Base-by-base conservation (phyloP, 1,284 basidiomycete genomes). In the Xerocomus amazonicus region DNA sequence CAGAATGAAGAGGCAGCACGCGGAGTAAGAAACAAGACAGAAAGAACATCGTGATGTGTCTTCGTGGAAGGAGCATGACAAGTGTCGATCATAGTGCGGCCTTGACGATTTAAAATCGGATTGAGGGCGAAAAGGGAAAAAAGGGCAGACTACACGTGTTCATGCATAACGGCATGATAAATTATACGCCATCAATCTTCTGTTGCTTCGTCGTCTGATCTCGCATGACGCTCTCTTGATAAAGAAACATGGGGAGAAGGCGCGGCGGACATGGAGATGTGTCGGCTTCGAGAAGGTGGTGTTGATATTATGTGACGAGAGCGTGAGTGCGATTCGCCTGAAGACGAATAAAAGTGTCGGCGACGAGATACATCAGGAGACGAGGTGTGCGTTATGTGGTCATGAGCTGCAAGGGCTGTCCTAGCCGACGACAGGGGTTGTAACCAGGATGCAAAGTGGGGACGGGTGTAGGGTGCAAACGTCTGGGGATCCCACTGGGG, bases 401-500 rank as follows among this genome's bases (percentile, higher is more conserved):
- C 56, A 40, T 53, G 50, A 16, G 45, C 36, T 17, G 46, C 38
- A 45, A 37, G 29, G 42, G 45, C 49, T 10, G 58, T 37, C 40
- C 63, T 49, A 3, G 47, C 55, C 43, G 55, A 51, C 16, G 34
- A 27, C 29, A 34, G 34, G 63, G 32, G 48, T 44, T 64, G 68
- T 5, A 73, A 70, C 73, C 76, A 76, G 4, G 70, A 61, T 12
- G 68, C 50, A 48, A 66, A 66, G 9, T 63, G 63, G 19, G 73
- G 70, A 12, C 70, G 65, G 1, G 70, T 66, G 47, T 68, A 59
- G 12, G 70, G 62, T 23, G 65, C 53, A 56, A 74, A 72, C 5
- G 70, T 62, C 12, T 66, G 61, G 36, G 63, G 67, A 52, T 82
- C 78, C 81, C 82, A 84, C 45, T 79, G 80, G 4, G 82, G 83